Base-by-base conservation (phyloP, 495 filamentous ascomycete species). In the Penicillium crystallinum region DNA sequence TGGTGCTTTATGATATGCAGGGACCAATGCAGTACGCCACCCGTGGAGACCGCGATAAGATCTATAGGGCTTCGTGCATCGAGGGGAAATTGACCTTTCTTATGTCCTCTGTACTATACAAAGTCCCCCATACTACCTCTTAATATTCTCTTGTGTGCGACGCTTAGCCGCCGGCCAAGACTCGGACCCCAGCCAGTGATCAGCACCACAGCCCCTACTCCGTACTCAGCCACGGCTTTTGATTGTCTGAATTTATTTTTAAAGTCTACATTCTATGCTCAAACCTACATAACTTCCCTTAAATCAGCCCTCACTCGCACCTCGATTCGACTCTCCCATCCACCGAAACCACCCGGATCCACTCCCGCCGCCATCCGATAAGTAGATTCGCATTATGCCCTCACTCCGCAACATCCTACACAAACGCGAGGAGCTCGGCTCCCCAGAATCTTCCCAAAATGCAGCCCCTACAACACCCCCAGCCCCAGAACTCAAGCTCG, bases 401-500 rank as follows among this genome's bases (percentile, higher is more conserved):
- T 66, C 61, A 3, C 67, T 92, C 49, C 81, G 81, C 65, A 82
- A 89, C 53, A 73, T 90, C 29, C 74, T 92, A 47, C 87, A 84
- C 69, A 91, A 86, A 72, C 85, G 85, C 66, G 79, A 88, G 34
- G 81, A 80, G 51, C 68, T 77, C 65, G 48, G 34, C 52, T 22
- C 37, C 21, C 30, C 22, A 30, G 31, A 35, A 18, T n/a, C 34
- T 12, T 2, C 33, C 23, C 22, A 35, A 57, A 31, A 45, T 23
- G 17, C 47, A 30, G 15, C 12, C 23, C 50, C 54, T 31, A 34
- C 47, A 17, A 50, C 53, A 22, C 57, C 59, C 55, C 53, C 72
- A 63, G 69, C 80, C 1, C 88, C 89, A 49, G 82, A 86, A 62
- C 87, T 97, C 72, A 90, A 77, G 52, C 88, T 97, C 75, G 77